Evolutionary conservation across 176 grass and related monocot species (phyloP).

Genomic region (Aegilops bicornis): DNA sequence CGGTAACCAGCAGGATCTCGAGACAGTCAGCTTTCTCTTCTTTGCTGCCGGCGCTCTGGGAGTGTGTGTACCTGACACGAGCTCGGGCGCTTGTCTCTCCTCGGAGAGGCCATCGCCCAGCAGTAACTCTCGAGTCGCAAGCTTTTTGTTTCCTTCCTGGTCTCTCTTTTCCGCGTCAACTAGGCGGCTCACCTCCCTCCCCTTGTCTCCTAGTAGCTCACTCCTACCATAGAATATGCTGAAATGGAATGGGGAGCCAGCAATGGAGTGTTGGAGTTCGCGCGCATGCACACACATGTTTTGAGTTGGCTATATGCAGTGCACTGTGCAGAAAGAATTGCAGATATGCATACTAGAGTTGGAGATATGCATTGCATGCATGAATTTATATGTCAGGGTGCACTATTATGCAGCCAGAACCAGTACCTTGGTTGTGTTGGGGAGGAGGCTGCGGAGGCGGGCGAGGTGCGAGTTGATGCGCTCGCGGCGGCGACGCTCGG

Average conservation of each 20-base stretch:
- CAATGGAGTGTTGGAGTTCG: constrained; percentile 28
- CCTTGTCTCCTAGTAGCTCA: constrained; percentile 37
- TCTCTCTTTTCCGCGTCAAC: constrained; percentile 77
- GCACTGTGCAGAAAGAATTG: background rate
- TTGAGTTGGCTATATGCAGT: background rate
- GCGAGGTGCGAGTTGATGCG: constrained; percentile 98
- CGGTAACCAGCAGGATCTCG: constrained; percentile 38
- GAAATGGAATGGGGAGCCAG: constrained; percentile 22
- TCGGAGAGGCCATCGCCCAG: constrained; percentile 46
- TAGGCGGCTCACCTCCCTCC: constrained; percentile 53
- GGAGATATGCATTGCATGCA: background rate
- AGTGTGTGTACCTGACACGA: constrained; percentile 39
- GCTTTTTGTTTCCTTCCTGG: constrained; percentile 69
- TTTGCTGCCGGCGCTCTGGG: constrained; percentile 27
- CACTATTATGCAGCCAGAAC: background rate
- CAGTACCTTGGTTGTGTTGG: constrained; percentile 91
- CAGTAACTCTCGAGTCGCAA: constrained; percentile 44
- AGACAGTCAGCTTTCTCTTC: constrained; percentile 29
- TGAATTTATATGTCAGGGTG: background rate
- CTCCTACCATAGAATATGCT: constrained; percentile 21
- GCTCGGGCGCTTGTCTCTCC: constrained; percentile 67
- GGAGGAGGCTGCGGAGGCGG: constrained; percentile 85
- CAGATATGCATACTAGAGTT: background rate
- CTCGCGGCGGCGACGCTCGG: constrained; percentile 91
- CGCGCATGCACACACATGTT: background rate